Base-by-base conservation (phyloP, 352 stramenopile species). In the Phytophthora citrophthora region DNA sequence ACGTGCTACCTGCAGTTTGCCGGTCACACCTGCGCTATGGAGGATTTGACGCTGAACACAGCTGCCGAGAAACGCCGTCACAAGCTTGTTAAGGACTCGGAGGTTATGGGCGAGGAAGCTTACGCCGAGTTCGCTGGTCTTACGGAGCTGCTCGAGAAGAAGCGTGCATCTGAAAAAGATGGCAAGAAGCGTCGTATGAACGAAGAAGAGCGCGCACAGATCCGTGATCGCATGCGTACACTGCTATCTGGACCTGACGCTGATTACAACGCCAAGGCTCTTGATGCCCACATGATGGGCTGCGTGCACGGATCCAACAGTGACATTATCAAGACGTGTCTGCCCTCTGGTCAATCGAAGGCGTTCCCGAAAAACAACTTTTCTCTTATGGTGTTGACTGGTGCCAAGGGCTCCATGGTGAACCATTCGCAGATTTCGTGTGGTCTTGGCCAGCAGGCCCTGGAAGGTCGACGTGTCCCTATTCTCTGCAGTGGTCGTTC, bases 381-480 rank as follows among this genome's bases (percentile, higher is more conserved):
- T 81, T 98, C 95, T 59, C 85, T 99, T 13, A 99, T 99, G 98
- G 97, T 99, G 18, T 89, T 98, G 11, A 99, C 98, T 29, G 98
- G 98, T 65, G 98, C 98, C 16, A 99, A 99, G 86, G 98, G 98
- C 11, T 99, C 96, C 34, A 99, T 98, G 81, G 98, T 99, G 10
- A 99, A 99, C 86, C 98, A 99, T 79, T 99, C 97, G 27, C 93
- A 99, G 76, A 97, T 99, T 53, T 98, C 96, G 34, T 99, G 97
- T 83, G 96, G 93, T 52, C 86, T 99, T 32, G 98, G 98, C 40
- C 98, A 99, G 74, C 98, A 99, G 73, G 97, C 97, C 20, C 83
- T 99, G 8, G 98, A 99, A 83, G 98, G 98, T 32, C 89, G 97
- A 26, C 96, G 98, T 74, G 98, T 99, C 57, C 98, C 98, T 27